phyloP scores from a whole-genome alignment of 2,329 filamentous ascomycete genomes.

The Magnaporthiopsis incrustans region DNA sequence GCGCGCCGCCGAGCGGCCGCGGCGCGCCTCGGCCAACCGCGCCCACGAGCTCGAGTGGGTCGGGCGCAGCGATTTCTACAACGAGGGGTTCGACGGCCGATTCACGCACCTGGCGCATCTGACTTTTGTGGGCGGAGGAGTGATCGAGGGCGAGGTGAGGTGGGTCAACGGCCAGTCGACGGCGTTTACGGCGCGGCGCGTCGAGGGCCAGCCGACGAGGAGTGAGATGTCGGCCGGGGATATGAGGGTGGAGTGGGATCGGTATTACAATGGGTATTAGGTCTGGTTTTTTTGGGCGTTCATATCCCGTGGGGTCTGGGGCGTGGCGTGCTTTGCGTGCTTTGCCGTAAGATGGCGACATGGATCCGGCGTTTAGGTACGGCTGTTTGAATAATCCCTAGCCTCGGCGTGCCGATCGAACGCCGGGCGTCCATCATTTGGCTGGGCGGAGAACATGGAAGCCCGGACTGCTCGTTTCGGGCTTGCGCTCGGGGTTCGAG shows the following conservation, averaged over 20 bases:
- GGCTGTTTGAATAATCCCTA: no score
- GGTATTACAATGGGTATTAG: not conserved
- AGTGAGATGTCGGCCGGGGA: conserved; percentile 1
- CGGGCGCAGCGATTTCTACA: not conserved
- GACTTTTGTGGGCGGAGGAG: not conserved
- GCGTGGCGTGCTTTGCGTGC: not conserved
- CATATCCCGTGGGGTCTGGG: no score
- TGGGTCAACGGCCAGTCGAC: conserved; percentile 3
- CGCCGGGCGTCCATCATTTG: not conserved
- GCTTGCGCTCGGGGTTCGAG: not conserved
- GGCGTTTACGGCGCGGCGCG: not conserved
- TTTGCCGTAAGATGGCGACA: not conserved
- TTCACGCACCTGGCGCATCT: not conserved
- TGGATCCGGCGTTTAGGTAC: not conserved
- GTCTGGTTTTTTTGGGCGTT: no score
- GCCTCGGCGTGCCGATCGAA: not conserved
- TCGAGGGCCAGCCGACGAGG: not conserved
- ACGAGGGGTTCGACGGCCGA: not conserved
- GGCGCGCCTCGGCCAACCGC: not conserved
- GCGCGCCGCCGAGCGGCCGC: not conserved
- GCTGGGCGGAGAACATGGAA: not conserved
- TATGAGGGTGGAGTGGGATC: not conserved
- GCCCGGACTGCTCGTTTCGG: not conserved
- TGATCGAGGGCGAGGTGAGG: not conserved
- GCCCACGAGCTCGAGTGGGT: not conserved